Evolutionary conservation across 495 filamentous ascomycete genomes (phyloP), one percentile per base, ranked within the genome.

Genomic region (Aspergillus nanangensis): DNA sequence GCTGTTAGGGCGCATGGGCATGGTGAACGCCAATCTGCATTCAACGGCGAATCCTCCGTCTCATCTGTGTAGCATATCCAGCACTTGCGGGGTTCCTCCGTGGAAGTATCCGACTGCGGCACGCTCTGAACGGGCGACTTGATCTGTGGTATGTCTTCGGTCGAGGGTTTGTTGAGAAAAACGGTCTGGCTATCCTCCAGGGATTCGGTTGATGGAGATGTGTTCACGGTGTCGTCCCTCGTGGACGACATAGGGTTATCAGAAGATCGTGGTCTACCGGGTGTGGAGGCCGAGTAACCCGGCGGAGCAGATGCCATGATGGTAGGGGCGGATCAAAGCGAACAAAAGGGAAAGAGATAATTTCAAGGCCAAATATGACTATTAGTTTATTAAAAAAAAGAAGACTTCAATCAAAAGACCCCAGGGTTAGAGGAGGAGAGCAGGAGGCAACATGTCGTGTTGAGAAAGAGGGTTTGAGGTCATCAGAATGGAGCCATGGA

Each of bases 51-150:
- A 44, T 89, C 84, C 51, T 95, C 88, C 18, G 83, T 90, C 50
- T 90, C 83, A 51, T 92, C 88, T 42, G 77, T 77, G 56, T 93
- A 87, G 69, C 93, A 98, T 56, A 98, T 91, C 85, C 89, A 96
- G 66, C 93, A 98, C 66, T 83, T 83, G 25, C 80, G 81, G 20
- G 84, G 73, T 40, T 78, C 75, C 3, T 70, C 58, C 18, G 53
- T 45, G 11, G 55, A 44, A 13, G 51, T 18, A 24, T 55, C 50
- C 17, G 52, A 18, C 19, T 45, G 27, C 20, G 47, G 45, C 38
- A 59, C 38, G 41, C 39, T 50, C 36, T 46, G 45, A 23, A 29
- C 37, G 22, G 53, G 31, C 13, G 55, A 14, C 45, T 57, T 65
- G 23, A 41, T 47, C 42, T 34, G 38, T 18, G 39, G 15, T 10